A percentile compares a stretch with the other conserved stretches of the same genome.
phyloP scores from a whole-genome alignment of 345 rosid species.

The Murraya paniculata region DNA sequence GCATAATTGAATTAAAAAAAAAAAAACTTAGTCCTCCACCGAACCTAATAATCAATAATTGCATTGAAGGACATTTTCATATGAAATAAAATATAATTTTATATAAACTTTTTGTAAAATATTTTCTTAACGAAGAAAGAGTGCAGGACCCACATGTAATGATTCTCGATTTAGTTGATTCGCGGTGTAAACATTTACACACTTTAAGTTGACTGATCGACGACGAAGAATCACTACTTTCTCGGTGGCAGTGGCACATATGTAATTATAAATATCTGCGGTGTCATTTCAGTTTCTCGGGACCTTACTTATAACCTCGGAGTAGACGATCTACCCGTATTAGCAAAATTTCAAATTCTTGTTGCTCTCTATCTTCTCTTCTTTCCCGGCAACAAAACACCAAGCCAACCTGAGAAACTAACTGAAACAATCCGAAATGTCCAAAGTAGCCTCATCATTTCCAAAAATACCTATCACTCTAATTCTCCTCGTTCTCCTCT shows the following conservation, averaged over 20 bases:
- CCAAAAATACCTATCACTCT: not conserved
- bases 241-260: conserved; percentile 2
- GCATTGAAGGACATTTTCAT: too few species aligned
- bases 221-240: not conserved
- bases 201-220: not conserved
- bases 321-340: not conserved
- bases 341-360: conserved; percentile 15
- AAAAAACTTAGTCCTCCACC: too few species aligned
- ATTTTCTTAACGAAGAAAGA: too few species aligned
- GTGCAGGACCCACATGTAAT: not conserved
- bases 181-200: not conserved
- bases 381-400: not conserved
- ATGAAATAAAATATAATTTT: too few species aligned
- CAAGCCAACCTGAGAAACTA: not conserved
- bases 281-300: conserved; percentile 1
- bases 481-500: conserved; percentile 30
- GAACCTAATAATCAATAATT: too few species aligned
- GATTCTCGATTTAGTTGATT: not conserved
- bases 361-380: not conserved
- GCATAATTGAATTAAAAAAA: accelerated
- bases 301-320: not conserved
- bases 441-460: conserved; percentile 22
- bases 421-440: conserved; percentile 29
- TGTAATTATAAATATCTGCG: conserved; percentile 8
- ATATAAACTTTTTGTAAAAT: too few species aligned